Evolutionary conservation across 2,329 filamentous ascomycete genomes (phyloP), one percentile per base, ranked within the genome.

Genomic region (Ophiostoma ips): DNA sequence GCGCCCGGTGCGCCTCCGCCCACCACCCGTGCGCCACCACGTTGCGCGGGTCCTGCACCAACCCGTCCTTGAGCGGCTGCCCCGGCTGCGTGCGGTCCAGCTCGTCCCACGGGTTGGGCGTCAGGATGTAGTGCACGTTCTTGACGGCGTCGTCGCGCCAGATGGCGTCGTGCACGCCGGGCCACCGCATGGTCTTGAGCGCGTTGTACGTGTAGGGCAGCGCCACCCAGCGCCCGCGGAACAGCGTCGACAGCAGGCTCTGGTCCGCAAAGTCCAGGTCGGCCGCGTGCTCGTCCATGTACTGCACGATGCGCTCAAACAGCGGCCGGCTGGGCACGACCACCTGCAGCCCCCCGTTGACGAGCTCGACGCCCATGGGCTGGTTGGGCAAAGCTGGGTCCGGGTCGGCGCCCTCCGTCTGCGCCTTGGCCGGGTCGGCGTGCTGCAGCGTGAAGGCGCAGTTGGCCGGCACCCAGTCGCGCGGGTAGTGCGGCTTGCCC

Each of bases 401-500:
- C 3, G 68, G 70, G 55, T 71, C 65, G 4, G 68, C 63, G 34
- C 65, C 72, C 3, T 59, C 57, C 5, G 59, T 64, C 62, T 77
- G 74, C 2, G 75, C 75, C 8, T 54, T 31, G 1, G 66, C 68
- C 0, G 75, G 70, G 13, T 65, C 62, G 41, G 49, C 52, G 59
- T 59, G 57, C 53, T 57, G 57, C 40, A 62, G 62, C 2, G 76
- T 77, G 61, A 76, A 80, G 53, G 74, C 76, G 63, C 77, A 81
- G 64, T 77, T 72, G 46, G 63, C 60, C 3, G 71, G 70, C 16
- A 72, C 58, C 76, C 85, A 94, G 62, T 86, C 68, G 46, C 68
- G 64, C 0, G 87, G 87, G 64, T 94, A 94, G 66, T 94, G 85
- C 30, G 76, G 61, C 64, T 86, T 87, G 58, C 77, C 74, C 56